These are phyloP conservation scores for Darksidea phi DNA, from an alignment of 495 filamentous ascomycete genomes.

Conservation along the genomic window DNA sequence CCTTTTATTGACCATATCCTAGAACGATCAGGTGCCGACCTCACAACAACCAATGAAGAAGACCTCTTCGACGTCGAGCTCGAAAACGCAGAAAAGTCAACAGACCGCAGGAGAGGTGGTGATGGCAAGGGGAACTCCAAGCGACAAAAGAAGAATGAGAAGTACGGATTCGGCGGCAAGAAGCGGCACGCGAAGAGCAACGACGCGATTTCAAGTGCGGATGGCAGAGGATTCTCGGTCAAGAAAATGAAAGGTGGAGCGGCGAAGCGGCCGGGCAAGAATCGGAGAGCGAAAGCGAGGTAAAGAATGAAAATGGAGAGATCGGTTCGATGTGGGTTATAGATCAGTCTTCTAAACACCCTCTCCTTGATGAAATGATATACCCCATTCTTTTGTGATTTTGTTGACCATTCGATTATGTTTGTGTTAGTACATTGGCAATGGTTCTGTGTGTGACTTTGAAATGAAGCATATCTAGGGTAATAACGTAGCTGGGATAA, in stretches of 20 bases:
- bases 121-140: constrained; percentile 59
- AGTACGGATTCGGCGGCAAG: constrained; percentile 93
- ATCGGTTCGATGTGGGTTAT: too few relatives aligned
- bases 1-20: too few relatives aligned
- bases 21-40: constrained; percentile 80
- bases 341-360: too few relatives aligned
- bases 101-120: constrained; percentile 12
- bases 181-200: constrained; percentile 85
- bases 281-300: constrained; percentile 52
- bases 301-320: neutral
- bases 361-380: too few relatives aligned
- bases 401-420: too few relatives aligned
- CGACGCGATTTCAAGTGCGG: constrained; percentile 74
- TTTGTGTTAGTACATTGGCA: too few relatives aligned
- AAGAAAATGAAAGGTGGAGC: constrained; percentile 74
- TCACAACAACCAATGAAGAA: constrained; percentile 63
- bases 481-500: too few relatives aligned
- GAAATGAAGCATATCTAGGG: too few relatives aligned
- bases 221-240: constrained; percentile 72
- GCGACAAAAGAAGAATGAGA: constrained; percentile 86
- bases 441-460: too few relatives aligned
- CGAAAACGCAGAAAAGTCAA: constrained; percentile 64
- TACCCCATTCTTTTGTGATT: too few relatives aligned
- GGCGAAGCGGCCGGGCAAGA: constrained; percentile 61
- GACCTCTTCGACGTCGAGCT: constrained; percentile 94